phyloP scores from a whole-genome alignment of 2,329 filamentous ascomycete genomes.

The Diatrype stigma region DNA sequence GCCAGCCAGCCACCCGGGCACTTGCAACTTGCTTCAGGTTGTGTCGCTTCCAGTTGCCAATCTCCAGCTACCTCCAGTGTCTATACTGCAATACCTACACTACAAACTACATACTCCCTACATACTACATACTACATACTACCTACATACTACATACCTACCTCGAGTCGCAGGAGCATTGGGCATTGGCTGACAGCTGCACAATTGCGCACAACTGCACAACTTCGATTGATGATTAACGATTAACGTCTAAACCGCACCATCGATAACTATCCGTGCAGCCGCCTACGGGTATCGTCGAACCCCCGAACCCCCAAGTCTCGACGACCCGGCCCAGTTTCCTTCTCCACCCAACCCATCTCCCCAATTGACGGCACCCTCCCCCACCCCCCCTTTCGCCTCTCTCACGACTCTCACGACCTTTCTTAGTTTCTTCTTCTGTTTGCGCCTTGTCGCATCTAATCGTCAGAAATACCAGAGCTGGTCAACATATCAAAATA shows the following conservation, averaged over 20 bases:
- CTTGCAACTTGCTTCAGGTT: too few species aligned
- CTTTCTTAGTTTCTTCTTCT: not conserved
- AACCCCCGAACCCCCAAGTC: not conserved
- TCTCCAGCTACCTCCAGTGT: not conserved
- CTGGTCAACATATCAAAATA: too few species aligned
- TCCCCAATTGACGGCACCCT: too few species aligned
- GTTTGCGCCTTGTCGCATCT: not conserved
- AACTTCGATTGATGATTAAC: not conserved
- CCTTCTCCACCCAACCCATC: conserved; percentile 1
- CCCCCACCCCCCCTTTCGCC: not conserved
- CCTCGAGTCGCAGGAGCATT: too few species aligned
- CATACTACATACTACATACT: too few species aligned
- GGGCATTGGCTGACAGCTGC: too few species aligned
- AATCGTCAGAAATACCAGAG: not conserved
- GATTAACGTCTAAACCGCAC: not conserved
- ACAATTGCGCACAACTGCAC: too few species aligned
- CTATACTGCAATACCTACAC: too few species aligned
- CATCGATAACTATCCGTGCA: not conserved
- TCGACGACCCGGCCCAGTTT: not conserved
- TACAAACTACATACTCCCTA: too few species aligned
- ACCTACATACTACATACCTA: not conserved
- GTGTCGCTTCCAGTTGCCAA: too few species aligned
- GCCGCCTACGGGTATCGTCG: not conserved
- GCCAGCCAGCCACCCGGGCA: too few species aligned
- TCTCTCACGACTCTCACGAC: not conserved